Percentiles rank a stretch among this genome's conserved stretches.
Conservation (phyloP, 1,139 yeast genomes). For the Hanseniaspora sp. region DNA sequence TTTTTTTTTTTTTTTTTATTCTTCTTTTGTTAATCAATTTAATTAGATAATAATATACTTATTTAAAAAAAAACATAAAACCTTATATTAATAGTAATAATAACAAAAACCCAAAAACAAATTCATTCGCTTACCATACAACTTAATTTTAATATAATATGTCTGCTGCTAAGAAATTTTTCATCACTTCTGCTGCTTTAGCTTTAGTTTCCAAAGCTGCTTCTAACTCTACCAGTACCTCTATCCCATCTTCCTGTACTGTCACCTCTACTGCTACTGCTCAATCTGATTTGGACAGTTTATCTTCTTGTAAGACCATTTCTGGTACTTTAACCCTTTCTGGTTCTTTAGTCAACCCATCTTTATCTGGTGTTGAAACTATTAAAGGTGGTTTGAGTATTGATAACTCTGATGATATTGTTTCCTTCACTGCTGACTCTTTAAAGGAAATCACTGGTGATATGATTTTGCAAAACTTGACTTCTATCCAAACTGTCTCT, state of each 20-base stretch:
- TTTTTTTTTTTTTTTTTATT: no score
- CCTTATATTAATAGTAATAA: no score
- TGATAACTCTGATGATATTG: slow-evolving; percentile 52
- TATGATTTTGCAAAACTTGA: slow-evolving; percentile 51
- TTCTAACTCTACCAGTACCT: slow-evolving; percentile 22
- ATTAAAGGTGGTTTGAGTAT: slow-evolving; percentile 66
- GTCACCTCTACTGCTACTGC: slow-evolving; percentile 48
- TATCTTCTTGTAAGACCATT: slow-evolving; percentile 66
- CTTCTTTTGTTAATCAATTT: no score
- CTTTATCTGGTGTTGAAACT: slow-evolving; percentile 50
- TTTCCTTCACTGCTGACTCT: slow-evolving; percentile 62
- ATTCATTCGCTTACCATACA: no score
- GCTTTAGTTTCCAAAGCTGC: slow-evolving; percentile 16
- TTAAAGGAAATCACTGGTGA: slow-evolving; percentile 65
- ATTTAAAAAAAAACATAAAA: no score
- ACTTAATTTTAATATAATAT: not conserved
- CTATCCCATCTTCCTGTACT: slow-evolving; percentile 34
- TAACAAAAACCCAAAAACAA: no score
- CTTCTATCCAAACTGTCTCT: slow-evolving; percentile 55
- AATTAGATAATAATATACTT: no score
- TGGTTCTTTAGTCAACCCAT: slow-evolving; percentile 50
- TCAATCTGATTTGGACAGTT: slow-evolving; percentile 63
- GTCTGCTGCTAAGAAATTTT: slow-evolving; percentile 15
- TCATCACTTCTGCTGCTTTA: slow-evolving; percentile 16
- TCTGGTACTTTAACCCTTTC: slow-evolving; percentile 66